Conservation (phyloP, 2,329 filamentous ascomycete genomes). For the Parastagonospora avenae region DNA sequence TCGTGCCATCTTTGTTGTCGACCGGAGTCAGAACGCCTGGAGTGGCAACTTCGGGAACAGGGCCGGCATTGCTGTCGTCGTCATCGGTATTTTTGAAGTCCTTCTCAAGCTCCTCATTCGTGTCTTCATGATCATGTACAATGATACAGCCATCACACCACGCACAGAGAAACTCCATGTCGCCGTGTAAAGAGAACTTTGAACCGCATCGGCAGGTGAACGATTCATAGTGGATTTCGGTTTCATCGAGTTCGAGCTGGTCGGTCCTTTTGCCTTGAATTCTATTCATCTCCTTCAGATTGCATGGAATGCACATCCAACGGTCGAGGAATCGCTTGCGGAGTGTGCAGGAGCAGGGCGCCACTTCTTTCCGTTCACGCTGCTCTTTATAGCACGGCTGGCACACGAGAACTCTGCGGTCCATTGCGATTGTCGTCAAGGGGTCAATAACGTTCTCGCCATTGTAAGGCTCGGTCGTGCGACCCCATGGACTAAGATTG, state of each 20-base stretch:
- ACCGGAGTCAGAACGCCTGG: neutral
- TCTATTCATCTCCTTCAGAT: constrained; percentile 1
- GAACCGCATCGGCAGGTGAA: constrained; percentile 9
- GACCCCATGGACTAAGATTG: constrained; percentile 11
- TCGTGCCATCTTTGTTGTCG: constrained; percentile 1
- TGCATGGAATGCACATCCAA: constrained; percentile 24
- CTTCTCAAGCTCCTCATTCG: neutral
- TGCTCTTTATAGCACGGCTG: constrained; percentile 14
- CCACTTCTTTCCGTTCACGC: neutral
- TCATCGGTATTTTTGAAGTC: neutral
- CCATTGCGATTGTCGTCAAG: neutral
- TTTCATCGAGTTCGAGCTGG: neutral
- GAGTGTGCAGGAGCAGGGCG: constrained; percentile 20
- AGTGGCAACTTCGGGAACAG: neutral
- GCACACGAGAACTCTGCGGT: constrained; percentile 16
- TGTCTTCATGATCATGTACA: neutral
- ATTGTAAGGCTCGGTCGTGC: constrained; percentile 17
- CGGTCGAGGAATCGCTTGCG: constrained; percentile 22
- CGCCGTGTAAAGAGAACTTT: neutral
- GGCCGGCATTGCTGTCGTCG: constrained; percentile 5
- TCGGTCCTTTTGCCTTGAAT: neutral
- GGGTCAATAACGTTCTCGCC: constrained; percentile 11
- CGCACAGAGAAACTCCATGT: constrained; percentile 7
- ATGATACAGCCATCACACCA: constrained; percentile 12
- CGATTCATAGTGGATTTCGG: neutral